These are phyloP conservation scores for Rhizopus microsporus DNA, from an alignment of 371 early-diverging fungal species.

Conservation along the genomic window DNA sequence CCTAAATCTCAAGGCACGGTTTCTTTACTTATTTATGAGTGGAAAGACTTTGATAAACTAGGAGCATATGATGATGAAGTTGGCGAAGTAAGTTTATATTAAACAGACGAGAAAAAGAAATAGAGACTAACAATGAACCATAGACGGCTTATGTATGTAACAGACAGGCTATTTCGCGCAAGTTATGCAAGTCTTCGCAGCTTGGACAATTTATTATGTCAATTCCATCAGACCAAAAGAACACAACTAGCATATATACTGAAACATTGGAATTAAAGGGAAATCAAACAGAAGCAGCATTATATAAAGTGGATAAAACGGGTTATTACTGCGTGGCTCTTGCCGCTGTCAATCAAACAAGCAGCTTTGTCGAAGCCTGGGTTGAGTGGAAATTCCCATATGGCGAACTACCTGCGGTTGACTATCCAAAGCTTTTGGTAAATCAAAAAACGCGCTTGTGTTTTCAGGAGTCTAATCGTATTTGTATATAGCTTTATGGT, in stretches of 20 bases:
- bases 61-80: conserved; percentile 36
- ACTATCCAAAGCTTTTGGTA: conserved; percentile 85
- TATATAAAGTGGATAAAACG: conserved; percentile 60
- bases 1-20: conserved; percentile 44
- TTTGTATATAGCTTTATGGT: conserved; percentile 58
- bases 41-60: conserved; percentile 54
- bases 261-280: conserved; percentile 30
- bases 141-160: conserved; percentile 58
- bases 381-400: conserved; percentile 78
- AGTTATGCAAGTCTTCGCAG: conserved; percentile 46
- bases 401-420: conserved; percentile 81
- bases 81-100: conserved; percentile 23
- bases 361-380: conserved; percentile 53
- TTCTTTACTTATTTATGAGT: conserved; percentile 58
- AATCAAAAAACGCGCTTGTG: conserved; percentile 5
- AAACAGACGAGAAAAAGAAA: too few relatives aligned
- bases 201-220: conserved; percentile 46
- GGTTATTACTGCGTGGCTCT: conserved; percentile 77
- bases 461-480: background rate
- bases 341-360: conserved; percentile 25
- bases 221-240: conserved; percentile 27
- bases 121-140: too few relatives aligned
- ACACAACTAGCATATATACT: conserved; percentile 45
- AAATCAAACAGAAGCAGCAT: conserved; percentile 30
- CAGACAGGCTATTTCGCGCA: conserved; percentile 36